Evolutionary conservation across 352 stramenopile genomes (phyloP), one percentile per base, ranked within the genome.

Genomic region (Pythium myriotylum): DNA sequence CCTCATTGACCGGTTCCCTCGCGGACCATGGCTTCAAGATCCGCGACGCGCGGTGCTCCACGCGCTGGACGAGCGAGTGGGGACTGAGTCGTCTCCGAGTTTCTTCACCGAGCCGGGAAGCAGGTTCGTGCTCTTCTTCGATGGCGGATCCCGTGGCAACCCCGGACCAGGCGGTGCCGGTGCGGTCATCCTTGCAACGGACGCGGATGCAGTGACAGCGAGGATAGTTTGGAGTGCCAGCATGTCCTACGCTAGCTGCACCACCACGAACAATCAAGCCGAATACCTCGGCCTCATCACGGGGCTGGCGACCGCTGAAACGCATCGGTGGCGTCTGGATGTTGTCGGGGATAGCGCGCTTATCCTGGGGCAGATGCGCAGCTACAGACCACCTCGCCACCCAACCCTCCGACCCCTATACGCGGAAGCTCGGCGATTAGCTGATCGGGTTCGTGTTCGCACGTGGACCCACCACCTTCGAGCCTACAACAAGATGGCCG

Each of bases 41-140:
- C n/a, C n/a, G n/a, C n/a, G n/a, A n/a, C n/a, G n/a, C n/a, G n/a
- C n/a, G n/a, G n/a, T n/a, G n/a, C n/a, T n/a, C n/a, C n/a, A n/a
- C n/a, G n/a, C n/a, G n/a, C n/a, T n/a, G n/a, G n/a, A n/a, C n/a
- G n/a, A n/a, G n/a, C n/a, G n/a, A n/a, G n/a, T n/a, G n/a, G n/a
- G n/a, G n/a, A n/a, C n/a, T n/a, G n/a, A n/a, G n/a, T n/a, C n/a
- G n/a, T n/a, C n/a, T n/a, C n/a, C n/a, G n/a, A n/a, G n/a, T n/a
- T n/a, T n/a, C n/a, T n/a, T n/a, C n/a, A n/a, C n/a, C n/a, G n/a
- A n/a, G n/a, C n/a, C n/a, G n/a, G n/a, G n/a, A n/a, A n/a, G n/a
- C n/a, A n/a, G n/a, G n/a, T n/a, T n/a, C n/a, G 39, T 59, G 8
- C 53, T 59, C 9, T 59, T 59, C 53, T 59, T 59, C 24, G 53